Evolutionary conservation across 1,139 yeast species (phyloP).

Genomic region (Kodamaea derodonti): DNA sequence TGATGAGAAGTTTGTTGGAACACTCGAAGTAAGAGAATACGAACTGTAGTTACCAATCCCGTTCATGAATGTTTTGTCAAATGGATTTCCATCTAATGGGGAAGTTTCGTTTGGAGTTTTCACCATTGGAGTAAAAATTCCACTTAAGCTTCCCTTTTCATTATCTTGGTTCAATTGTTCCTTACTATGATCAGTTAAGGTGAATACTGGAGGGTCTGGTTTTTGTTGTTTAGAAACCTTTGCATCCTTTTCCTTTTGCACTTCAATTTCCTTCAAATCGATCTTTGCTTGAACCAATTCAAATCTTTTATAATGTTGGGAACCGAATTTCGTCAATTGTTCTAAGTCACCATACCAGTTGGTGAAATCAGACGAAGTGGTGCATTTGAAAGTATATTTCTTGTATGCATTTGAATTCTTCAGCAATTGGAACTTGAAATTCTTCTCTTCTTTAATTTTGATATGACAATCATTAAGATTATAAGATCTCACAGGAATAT

Average conservation of each 20-base stretch:
- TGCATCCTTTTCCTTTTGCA: conserved; percentile 9
- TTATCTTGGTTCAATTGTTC: background rate
- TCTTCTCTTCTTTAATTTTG: conserved; percentile 30
- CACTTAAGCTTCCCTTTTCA: conserved; percentile 15
- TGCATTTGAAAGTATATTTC: conserved; percentile 39
- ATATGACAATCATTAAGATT: conserved; percentile 39
- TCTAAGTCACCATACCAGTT: conserved; percentile 39
- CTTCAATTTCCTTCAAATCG: conserved; percentile 15
- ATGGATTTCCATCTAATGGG: conserved; percentile 33
- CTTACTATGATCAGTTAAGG: background rate
- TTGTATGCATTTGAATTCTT: conserved; percentile 26
- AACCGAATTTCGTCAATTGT: conserved; percentile 37
- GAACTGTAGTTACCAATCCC: conserved; percentile 8
- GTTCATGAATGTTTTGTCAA: conserved; percentile 30
- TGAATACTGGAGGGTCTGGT: background rate
- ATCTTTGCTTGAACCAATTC: conserved; percentile 30
- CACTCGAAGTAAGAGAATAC: background rate
- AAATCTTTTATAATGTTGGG: conserved; percentile 33
- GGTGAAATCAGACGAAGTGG: conserved; percentile 25
- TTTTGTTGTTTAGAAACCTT: conserved; percentile 6
- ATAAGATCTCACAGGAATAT: conserved; percentile 40
- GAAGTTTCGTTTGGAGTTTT: conserved; percentile 26
- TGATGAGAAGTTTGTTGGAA: conserved; percentile 7
- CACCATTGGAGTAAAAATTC: conserved; percentile 38
- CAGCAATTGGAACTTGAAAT: conserved; percentile 33